Conservation (phyloP, 108 stramenopile species). For the Skeletonema grethae region DNA sequence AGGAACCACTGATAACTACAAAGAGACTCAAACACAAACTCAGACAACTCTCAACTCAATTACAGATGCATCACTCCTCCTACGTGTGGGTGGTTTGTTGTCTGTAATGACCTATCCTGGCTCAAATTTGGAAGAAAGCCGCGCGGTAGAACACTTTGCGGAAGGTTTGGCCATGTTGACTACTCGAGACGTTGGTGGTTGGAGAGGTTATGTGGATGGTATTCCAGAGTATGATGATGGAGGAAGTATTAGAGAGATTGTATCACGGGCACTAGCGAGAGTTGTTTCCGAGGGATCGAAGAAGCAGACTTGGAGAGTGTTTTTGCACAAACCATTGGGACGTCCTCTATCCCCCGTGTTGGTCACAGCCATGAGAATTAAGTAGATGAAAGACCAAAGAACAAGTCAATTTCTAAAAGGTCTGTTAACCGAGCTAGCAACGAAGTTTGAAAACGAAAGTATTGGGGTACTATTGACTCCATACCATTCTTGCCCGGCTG, state of each 20-base stretch:
- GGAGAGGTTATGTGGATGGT: constrained; percentile 55
- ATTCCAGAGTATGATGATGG: constrained; percentile 31
- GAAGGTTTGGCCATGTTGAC: constrained; percentile 75
- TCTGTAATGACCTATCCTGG: constrained; percentile 79
- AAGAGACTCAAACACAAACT: constrained; percentile 59
- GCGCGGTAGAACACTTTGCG: constrained; percentile 65
- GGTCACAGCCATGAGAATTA: constrained; percentile 8
- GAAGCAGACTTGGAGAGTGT: constrained; percentile 37
- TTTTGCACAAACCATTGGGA: background rate
- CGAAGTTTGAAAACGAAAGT: too few relatives aligned
- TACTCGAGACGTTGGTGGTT: constrained; percentile 58
- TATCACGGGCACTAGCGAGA: constrained; percentile 44
- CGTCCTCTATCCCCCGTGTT: too few relatives aligned
- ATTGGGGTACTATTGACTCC: too few relatives aligned
- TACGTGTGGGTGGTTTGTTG: constrained; percentile 77
- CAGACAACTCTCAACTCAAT: constrained; percentile 67
- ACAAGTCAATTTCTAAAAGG: too few relatives aligned
- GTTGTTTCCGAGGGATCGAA: constrained; percentile 38
- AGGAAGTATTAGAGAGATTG: constrained; percentile 28
- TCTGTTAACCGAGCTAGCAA: too few relatives aligned
- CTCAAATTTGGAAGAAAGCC: constrained; percentile 64
- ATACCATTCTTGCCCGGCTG: too few relatives aligned
- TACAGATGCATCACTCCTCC: constrained; percentile 61
- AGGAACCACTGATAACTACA: constrained; percentile 19
- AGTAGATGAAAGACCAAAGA: too few relatives aligned